Conservation (phyloP, 257 asterid genomes). For the Solanum chiquidenum region DNA sequence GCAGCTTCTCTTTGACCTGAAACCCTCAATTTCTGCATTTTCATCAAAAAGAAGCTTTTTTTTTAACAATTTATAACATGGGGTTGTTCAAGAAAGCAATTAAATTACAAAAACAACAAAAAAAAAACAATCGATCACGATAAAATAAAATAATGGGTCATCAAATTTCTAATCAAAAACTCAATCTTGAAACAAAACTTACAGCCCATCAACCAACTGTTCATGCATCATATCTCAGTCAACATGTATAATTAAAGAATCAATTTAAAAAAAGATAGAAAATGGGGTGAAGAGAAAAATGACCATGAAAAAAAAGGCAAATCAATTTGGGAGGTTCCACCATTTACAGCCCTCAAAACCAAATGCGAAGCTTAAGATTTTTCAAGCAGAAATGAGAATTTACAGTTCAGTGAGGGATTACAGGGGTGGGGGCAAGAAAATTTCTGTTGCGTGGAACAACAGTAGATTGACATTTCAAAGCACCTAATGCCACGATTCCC, state of each 20-base stretch:
- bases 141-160: background rate
- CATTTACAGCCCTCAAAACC: background rate
- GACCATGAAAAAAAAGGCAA: background rate
- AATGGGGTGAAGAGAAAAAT: background rate
- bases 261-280: background rate
- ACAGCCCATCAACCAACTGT: background rate
- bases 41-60: background rate
- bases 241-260: background rate
- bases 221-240: background rate
- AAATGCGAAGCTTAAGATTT: background rate
- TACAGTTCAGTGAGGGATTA: background rate
- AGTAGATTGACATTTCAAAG: background rate
- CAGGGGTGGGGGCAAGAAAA: background rate
- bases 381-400: background rate
- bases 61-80: background rate
- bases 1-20: conserved; percentile 7
- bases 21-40: conserved; percentile 15
- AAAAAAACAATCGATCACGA: background rate
- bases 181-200: background rate
- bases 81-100: background rate
- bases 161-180: background rate
- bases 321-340: background rate
- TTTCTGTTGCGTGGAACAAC: background rate
- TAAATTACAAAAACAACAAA: background rate
- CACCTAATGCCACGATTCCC: background rate